Evolutionary conservation across 257 asterid species (phyloP).

Genomic region (Solanum sparsipilum): DNA sequence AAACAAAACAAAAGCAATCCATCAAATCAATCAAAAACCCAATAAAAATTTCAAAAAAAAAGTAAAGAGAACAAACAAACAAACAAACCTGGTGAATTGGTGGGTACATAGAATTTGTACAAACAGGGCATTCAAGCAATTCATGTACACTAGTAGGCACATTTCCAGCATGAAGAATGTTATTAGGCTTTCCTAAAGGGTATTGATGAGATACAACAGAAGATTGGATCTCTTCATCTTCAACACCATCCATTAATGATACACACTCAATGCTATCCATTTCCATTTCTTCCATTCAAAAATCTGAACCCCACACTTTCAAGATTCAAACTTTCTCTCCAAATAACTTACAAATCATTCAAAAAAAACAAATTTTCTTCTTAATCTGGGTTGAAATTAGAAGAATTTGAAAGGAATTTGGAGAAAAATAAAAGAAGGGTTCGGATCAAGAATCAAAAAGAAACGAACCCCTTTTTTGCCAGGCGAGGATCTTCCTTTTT

Average conservation of each 20-base stretch:
- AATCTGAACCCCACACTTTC: background rate
- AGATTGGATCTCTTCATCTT: conserved; percentile 66
- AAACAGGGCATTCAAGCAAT: conserved; percentile 86
- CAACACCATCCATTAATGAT: conserved; percentile 57
- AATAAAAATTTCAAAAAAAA: background rate
- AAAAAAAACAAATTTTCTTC: background rate
- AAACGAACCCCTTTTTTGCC: background rate
- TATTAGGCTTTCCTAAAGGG: conserved; percentile 36
- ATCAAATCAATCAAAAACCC: background rate
- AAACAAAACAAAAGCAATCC: background rate
- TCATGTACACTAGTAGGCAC: conserved; percentile 73
- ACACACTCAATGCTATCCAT: conserved; percentile 67
- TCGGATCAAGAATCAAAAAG: background rate
- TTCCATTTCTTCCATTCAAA: conserved; percentile 26
- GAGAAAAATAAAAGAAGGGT: background rate
- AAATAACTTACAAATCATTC: background rate
- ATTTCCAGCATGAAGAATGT: conserved; percentile 26
- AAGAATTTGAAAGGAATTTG: background rate
- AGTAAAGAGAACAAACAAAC: background rate
- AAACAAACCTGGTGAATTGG: conserved; percentile 73
- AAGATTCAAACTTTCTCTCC: background rate
- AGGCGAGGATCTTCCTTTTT: conserved; percentile 9
- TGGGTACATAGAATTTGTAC: conserved; percentile 88
- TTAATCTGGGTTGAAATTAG: background rate
- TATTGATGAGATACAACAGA: conserved; percentile 27